These are phyloP conservation scores for Daldinia decipiens DNA, from an alignment of 495 filamentous ascomycete species.

Conservation along the genomic window DNA sequence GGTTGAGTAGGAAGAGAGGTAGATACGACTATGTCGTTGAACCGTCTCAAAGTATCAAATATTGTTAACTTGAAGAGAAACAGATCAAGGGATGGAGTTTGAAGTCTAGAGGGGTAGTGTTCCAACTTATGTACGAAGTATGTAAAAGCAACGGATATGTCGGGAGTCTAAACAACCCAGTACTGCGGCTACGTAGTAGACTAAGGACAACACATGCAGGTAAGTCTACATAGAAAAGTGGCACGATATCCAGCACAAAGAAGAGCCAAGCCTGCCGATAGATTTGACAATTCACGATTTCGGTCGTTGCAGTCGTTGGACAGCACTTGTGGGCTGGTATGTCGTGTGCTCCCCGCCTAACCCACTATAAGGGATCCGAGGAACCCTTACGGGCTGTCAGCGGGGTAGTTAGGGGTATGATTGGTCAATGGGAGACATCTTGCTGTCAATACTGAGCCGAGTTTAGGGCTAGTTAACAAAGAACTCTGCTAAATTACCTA, in stretches of 20 bases:
- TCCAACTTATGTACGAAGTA: conserved; percentile 14
- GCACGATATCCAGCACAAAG: conserved; percentile 29
- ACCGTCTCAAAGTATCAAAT: not conserved
- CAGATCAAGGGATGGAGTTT: not conserved
- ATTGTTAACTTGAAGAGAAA: not conserved
- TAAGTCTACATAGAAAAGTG: conserved; percentile 30
- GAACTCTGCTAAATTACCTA: conserved; percentile 4
- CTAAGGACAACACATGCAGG: conserved; percentile 36
- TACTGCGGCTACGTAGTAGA: conserved; percentile 27
- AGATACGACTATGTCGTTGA: conserved; percentile 11
- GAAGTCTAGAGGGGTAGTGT: conserved; percentile 4
- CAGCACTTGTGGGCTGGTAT: conserved; percentile 21
- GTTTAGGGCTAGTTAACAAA: conserved; percentile 24
- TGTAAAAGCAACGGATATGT: conserved; percentile 31
- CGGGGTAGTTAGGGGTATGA: conserved; percentile 38
- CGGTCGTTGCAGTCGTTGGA: conserved; percentile 30
- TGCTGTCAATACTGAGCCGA: conserved; percentile 26
- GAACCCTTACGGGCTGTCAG: conserved; percentile 12
- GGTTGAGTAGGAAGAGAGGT: conserved; percentile 21
- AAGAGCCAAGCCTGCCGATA: conserved; percentile 15
- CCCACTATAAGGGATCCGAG: not conserved
- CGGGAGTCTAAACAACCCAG: conserved; percentile 30
- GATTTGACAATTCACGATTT: conserved; percentile 35
- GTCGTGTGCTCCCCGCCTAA: conserved; percentile 34
- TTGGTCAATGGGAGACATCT: conserved; percentile 32